A percentile compares a stretch with the other conserved stretches of the same genome.
phyloP scores from a whole-genome alignment of 1,139 yeast genomes.

The Suhomyces bribrorum region DNA sequence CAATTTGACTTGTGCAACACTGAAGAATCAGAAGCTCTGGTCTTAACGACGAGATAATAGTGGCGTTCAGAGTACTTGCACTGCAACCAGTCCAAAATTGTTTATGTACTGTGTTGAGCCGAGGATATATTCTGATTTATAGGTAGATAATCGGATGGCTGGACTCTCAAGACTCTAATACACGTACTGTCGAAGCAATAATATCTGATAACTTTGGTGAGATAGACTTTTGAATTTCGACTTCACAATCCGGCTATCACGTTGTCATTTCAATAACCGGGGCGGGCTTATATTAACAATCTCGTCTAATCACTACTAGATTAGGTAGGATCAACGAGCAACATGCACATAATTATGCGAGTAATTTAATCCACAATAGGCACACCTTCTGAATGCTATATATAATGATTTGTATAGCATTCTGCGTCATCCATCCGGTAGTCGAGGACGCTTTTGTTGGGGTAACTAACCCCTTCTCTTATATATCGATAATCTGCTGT shows the following conservation, averaged over 20 bases:
- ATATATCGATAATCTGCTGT: background rate
- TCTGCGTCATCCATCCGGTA: background rate
- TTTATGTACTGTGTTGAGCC: no score
- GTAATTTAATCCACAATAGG: constrained; percentile 9
- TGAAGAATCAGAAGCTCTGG: no score
- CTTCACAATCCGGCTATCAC: background rate
- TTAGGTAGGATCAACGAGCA: constrained; percentile 1
- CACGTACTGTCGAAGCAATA: no score
- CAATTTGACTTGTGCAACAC: no score
- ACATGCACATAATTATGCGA: constrained; percentile 5
- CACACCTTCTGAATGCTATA: constrained; percentile 3
- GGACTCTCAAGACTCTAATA: no score
- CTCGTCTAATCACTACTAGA: constrained; percentile 4
- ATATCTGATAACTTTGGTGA: no score
- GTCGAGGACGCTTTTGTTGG: background rate
- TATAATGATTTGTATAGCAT: background rate
- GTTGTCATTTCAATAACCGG: constrained; percentile 5
- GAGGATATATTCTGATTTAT: no score
- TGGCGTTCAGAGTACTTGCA: no score
- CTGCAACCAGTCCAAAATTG: no score
- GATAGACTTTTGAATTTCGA: background rate
- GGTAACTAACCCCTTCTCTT: background rate
- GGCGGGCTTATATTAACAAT: background rate
- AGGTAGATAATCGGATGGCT: no score
- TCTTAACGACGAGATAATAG: no score